Evolutionary conservation across 768 basidiomycete genomes (phyloP).

Genomic region (Daedalea quercina): DNA sequence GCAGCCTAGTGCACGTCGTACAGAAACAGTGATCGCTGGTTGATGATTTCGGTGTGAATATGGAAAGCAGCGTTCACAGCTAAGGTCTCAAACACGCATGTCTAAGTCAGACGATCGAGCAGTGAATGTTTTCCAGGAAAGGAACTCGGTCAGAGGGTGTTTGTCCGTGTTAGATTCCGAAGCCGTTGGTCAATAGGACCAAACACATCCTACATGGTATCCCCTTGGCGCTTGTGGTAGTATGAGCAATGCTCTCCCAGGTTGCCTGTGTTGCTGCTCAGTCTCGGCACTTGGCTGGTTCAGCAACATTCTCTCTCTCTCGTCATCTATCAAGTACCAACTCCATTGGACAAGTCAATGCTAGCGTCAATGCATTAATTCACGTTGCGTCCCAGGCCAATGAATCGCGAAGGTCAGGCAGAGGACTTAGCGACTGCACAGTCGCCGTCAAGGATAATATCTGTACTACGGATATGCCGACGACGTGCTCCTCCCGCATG

Average conservation of each 20-base stretch:
- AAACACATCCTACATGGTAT: constrained; percentile 11
- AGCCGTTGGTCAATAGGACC: constrained; percentile 27
- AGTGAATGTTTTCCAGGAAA: constrained; percentile 12
- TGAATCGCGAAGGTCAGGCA: background rate
- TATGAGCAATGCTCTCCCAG: background rate
- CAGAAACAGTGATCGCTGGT: too few species aligned
- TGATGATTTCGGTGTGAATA: too few species aligned
- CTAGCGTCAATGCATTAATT: constrained; percentile 51
- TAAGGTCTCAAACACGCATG: too few species aligned
- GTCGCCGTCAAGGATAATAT: constrained; percentile 89
- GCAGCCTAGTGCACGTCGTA: too few species aligned
- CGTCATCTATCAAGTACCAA: background rate
- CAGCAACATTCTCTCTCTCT: background rate
- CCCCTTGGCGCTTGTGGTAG: background rate
- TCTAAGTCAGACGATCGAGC: background rate
- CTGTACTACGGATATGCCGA: constrained; percentile 54
- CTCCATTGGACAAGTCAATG: constrained; percentile 8
- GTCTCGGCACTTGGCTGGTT: background rate
- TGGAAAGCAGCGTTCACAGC: too few species aligned
- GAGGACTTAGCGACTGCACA: constrained; percentile 33
- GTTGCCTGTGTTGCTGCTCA: background rate
- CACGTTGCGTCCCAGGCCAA: constrained; percentile 12
- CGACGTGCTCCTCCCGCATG: constrained; percentile 76
- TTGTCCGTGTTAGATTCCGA: constrained; percentile 23
- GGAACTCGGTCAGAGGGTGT: constrained; percentile 3